Base-by-base conservation (phyloP, 2,329 filamentous ascomycete genomes). In the Hypoxylon sp. region DNA sequence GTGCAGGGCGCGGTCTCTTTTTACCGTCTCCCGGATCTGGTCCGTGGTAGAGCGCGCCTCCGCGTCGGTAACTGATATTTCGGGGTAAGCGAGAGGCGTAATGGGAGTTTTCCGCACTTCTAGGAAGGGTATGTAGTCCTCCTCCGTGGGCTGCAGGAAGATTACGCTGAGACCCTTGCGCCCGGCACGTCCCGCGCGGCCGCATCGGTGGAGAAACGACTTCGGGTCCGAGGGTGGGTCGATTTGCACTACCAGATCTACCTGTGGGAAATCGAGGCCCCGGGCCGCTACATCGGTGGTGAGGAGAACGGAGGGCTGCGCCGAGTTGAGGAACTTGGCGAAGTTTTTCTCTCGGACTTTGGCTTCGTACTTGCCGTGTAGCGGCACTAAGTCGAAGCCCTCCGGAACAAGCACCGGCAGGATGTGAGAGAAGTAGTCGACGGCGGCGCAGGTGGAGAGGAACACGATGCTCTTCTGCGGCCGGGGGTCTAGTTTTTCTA, bases 271-370 rank as follows among this genome's bases (percentile, higher is more conserved):
- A 78, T 98, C 95, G 3, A 98, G 87, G 13, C 95, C 95, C 67
- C 95, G 89, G 2, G 95, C 93, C 2, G 95, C 94, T 26, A 98
- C 90, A 78, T 98, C 95, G 17, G 96, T 98, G 5, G 95, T 98
- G 5, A 99, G 84, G 10, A 99, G 88, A 35, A 99, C 87, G 1
- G 92, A 91, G 0, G 94, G 92, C 0, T 88, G 88, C 1, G 92
- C 87, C 1, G 93, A 89, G 62, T 90, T 90, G 22, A 92, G 83
- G 77, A 98, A 98, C 64, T 88, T 90, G 70, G 87, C 86, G 73
- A 97, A 97, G 78, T 97, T 98, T 82, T 92, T 94, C 70, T 94
- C 89, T 63, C 96, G 91, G 6, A 97, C 93, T 73, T 94, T 94
- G 3, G 94, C 90, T 2, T 93, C 91, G 71, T 97, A 93, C 79